Base-by-base conservation (phyloP, 306 rosid species). In the Citrullus amarus region DNA sequence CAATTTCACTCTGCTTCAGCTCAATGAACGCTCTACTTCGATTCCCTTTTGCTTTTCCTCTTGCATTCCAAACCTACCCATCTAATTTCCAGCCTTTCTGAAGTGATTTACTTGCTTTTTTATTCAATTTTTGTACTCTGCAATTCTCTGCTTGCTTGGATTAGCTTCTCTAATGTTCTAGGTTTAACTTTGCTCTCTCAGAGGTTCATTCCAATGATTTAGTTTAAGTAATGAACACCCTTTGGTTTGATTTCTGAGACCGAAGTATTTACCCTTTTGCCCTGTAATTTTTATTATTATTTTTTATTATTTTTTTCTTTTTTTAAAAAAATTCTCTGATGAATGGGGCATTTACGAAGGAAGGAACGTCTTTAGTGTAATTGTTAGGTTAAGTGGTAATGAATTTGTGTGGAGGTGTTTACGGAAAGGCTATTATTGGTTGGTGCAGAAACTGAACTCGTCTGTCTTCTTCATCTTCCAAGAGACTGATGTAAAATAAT, bases 401-500 rank as follows among this genome's bases (percentile, higher is more conserved):
- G 28, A 25, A 25, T 25, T 25, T 25, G 28, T 25, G 28, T 25
- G 28, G 28, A 25, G 28, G 28, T 30, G 58, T 50, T 73, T 73
- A 30, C 13, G 62, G 15, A 53, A 34, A 53, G 48, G 34, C 18
- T 53, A 12, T 74, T 74, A n/a, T 74, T 53, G 18, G 11, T 74
- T 53, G 18, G 11, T 32, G 59, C 73, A 9, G 15, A 38, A 66
- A 66, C 51, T 66, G 5, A 54, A 54, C 32, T 73, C 32, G 2
- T 60, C 28, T 61, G 8, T 65, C 25, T 79, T n/a, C 62, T 50
- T 72, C 56, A 4, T 34, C 39, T 81, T 48, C 51, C 38, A 73
- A 83, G 80, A 56, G 28, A 63, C 78, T 78, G 82, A 82, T 75
- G 86, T 77, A 51, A 82, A 62, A 57, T 56, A 60, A 46, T 69